A percentile compares a stretch with the other conserved stretches of the same genome.
phyloP scores from a whole-genome alignment of 2,329 filamentous ascomycete genomes.

The Graphilbum ipis-grandicollis region DNA sequence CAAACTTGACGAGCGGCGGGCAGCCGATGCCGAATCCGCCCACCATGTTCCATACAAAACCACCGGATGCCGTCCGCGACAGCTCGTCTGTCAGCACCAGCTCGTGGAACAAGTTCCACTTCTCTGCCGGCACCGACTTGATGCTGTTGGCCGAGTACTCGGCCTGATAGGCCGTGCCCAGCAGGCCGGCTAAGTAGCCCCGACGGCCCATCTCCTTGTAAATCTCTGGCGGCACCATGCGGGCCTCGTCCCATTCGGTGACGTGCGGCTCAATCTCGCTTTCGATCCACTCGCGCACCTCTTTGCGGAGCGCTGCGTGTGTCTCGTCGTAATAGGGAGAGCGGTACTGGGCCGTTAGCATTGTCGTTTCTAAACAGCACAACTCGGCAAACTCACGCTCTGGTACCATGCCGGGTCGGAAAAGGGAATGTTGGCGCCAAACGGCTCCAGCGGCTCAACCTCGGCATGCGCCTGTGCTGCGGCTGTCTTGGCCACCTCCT shows the following conservation, averaged over 20 bases:
- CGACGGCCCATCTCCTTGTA: constrained; percentile 92
- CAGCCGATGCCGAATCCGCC: constrained; percentile 94
- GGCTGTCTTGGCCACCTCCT: constrained; percentile 15
- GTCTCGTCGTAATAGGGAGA: constrained; percentile 94
- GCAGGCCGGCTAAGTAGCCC: constrained; percentile 81
- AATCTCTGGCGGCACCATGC: constrained; percentile 70
- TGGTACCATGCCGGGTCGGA: constrained; percentile 92
- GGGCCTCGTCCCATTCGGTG: constrained; percentile 92
- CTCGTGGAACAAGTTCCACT: constrained; percentile 98
- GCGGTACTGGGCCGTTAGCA: constrained; percentile 51
- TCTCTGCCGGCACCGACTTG: constrained; percentile 63
- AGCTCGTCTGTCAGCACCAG: constrained; percentile 90
- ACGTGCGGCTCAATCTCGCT: constrained; percentile 79
- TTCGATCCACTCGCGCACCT: constrained; percentile 86
- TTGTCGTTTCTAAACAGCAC: neutral
- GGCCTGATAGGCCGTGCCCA: constrained; percentile 68
- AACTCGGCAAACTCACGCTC: constrained; percentile 39
- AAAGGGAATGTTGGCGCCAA: constrained; percentile 76
- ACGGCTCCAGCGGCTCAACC: constrained; percentile 60
- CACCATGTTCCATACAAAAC: constrained; percentile 91
- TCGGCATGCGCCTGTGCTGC: constrained; percentile 26
- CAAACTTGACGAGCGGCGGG: constrained; percentile 83
- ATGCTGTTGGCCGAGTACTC: constrained; percentile 56
- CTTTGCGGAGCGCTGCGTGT: constrained; percentile 76
- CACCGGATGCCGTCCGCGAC: constrained; percentile 73